phyloP scores from a whole-genome alignment of 768 basidiomycete genomes.

The Phylloporus sp. region DNA sequence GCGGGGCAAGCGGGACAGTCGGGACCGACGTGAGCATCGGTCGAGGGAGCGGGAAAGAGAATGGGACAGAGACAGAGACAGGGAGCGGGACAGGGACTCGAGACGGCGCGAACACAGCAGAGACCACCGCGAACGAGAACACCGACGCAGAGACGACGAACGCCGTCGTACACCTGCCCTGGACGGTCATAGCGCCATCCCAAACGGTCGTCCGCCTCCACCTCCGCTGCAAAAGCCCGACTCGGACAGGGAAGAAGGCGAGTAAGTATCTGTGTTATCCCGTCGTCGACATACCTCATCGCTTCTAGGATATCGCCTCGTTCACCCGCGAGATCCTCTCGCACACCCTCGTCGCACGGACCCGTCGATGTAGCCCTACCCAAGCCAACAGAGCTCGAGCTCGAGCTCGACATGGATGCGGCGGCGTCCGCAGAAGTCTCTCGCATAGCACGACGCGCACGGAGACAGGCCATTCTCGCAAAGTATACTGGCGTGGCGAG shows the following conservation, averaged over 20 bases:
- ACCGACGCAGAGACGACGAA: slow-evolving; percentile 32
- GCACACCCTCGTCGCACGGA: no score
- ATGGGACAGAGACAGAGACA: slow-evolving; percentile 31
- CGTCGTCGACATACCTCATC: slow-evolving; percentile 9
- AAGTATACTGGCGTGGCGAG: slow-evolving; percentile 59
- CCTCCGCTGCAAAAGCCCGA: slow-evolving; percentile 30
- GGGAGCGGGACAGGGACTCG: slow-evolving; percentile 31
- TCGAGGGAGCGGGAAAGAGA: slow-evolving; percentile 33
- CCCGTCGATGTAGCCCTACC: slow-evolving; percentile 19
- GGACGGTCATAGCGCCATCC: slow-evolving; percentile 7
- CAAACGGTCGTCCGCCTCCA: slow-evolving; percentile 21
- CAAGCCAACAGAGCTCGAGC: slow-evolving; percentile 35
- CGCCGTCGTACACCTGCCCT: slow-evolving; percentile 20
- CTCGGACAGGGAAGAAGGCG: slow-evolving; percentile 84
- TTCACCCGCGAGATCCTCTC: slow-evolving; percentile 28
- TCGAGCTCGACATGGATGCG: slow-evolving; percentile 55
- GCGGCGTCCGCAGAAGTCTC: slow-evolving; percentile 53
- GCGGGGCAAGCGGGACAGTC: slow-evolving; percentile 34
- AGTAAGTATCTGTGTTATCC: slow-evolving; percentile 58
- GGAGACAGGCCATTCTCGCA: slow-evolving; percentile 73
- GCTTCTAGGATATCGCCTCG: slow-evolving; percentile 62
- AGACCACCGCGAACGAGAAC: slow-evolving; percentile 27
- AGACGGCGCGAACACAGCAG: slow-evolving; percentile 30
- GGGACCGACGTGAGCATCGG: slow-evolving; percentile 34
- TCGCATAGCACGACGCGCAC: slow-evolving; percentile 64